A percentile compares a stretch with the other conserved stretches of the same genome.
These are phyloP conservation scores for Penicillium sp. DNA, from an alignment of 2,329 filamentous ascomycete species.

Conservation along the genomic window DNA sequence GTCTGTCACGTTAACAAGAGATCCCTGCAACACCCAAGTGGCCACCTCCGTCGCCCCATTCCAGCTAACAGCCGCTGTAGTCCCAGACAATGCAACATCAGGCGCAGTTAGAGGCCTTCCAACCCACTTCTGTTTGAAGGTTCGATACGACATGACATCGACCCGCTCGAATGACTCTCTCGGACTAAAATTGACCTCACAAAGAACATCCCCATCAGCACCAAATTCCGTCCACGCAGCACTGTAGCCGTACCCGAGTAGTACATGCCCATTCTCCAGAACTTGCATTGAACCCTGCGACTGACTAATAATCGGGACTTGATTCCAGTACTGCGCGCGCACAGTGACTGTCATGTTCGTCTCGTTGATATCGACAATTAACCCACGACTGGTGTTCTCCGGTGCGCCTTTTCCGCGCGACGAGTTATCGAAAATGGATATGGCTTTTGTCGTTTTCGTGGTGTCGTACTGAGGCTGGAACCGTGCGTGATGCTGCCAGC, in stretches of 20 bases:
- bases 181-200: constrained; percentile 53
- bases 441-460: constrained; percentile 8
- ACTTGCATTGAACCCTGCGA: constrained; percentile 49
- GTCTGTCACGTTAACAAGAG: not conserved
- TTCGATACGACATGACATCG: constrained; percentile 53
- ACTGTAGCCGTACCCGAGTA: constrained; percentile 53
- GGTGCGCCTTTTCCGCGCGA: constrained; percentile 23
- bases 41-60: constrained; percentile 40
- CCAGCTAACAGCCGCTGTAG: constrained; percentile 32
- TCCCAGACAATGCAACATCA: constrained; percentile 20
- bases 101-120: constrained; percentile 48
- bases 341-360: constrained; percentile 47
- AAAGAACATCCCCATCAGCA: constrained; percentile 45
- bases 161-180: constrained; percentile 30
- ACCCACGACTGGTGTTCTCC: constrained; percentile 42
- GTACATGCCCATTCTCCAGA: constrained; percentile 45
- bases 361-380: constrained; percentile 45
- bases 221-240: constrained; percentile 57
- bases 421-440: constrained; percentile 47
- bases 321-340: constrained; percentile 42
- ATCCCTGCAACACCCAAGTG: constrained; percentile 30
- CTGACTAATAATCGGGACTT: constrained; percentile 38
- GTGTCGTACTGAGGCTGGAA: constrained; percentile 34
- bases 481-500: constrained; percentile 56
- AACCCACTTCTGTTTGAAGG: constrained; percentile 55